phyloP scores from a whole-genome alignment of 1,284 basidiomycete species.

The Ustilago shanxiensis region DNA sequence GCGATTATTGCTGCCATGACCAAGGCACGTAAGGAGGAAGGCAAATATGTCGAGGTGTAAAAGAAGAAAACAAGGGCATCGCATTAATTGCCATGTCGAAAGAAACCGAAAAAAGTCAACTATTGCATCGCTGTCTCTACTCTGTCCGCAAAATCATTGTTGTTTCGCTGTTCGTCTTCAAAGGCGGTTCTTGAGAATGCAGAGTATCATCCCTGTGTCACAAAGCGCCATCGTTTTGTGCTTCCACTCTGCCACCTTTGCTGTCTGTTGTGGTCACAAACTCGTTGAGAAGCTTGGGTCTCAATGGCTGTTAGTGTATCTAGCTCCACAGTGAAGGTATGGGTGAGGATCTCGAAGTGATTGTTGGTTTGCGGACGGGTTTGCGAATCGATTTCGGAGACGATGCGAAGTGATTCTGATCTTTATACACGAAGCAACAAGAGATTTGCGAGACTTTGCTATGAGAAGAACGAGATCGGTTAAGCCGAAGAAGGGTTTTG shows the following conservation, averaged over 20 bases:
- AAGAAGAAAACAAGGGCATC: slow-evolving; percentile 1
- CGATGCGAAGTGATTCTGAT: too few species aligned
- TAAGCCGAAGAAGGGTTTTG: slow-evolving; percentile 2
- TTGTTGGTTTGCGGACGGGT: too few species aligned
- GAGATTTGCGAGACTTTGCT: slow-evolving; percentile 1
- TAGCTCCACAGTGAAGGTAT: too few species aligned
- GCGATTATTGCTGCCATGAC: slow-evolving; percentile 70
- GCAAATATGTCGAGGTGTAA: slow-evolving; percentile 56
- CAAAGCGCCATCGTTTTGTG: not conserved
- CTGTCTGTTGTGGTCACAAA: too few species aligned
- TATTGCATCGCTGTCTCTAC: slow-evolving; percentile 1
- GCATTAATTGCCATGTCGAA: too few species aligned
- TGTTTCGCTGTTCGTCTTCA: not conserved
- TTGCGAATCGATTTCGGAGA: too few species aligned
- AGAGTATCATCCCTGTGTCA: not conserved
- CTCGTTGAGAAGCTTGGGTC: too few species aligned
- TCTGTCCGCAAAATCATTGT: not conserved
- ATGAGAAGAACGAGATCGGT: not conserved
- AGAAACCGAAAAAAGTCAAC: not conserved
- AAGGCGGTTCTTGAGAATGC: too few species aligned
- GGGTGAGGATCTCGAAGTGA: too few species aligned
- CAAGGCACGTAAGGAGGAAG: slow-evolving; percentile 57
- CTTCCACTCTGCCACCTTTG: not conserved
- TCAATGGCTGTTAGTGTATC: too few species aligned
- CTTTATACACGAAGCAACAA: not conserved